Evolutionary conservation across 2,329 filamentous ascomycete species (phyloP), one percentile per base, ranked within the genome.

Genomic region (Verruconis gallopava): DNA sequence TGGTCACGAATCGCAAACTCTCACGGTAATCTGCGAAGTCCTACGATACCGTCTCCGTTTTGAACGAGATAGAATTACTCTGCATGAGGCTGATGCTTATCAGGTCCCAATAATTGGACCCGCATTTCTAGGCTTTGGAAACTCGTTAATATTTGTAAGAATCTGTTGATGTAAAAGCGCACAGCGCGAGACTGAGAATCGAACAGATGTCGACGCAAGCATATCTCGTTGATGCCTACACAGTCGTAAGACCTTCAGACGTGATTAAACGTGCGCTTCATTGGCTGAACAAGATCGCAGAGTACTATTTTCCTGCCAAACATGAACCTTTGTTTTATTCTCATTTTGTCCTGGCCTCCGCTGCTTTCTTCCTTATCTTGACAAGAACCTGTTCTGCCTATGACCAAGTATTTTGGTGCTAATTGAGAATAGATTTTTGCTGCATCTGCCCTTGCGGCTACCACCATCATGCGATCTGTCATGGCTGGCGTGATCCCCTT

Each of bases 81-180:
- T n/a, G n/a, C n/a, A n/a, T n/a, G n/a, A n/a, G n/a, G n/a, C n/a
- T n/a, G n/a, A n/a, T n/a, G n/a, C n/a, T n/a, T n/a, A n/a, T n/a
- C n/a, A n/a, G n/a, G n/a, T 67, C 37, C 70, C 72, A 0, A 68
- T 74, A 41, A 65, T 74, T 34, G 71, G 72, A 0, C 66, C 70
- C 1, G 56, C 55, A 0, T 48, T 76, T 1, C 67, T 75, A 42
- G 64, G 65, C 5, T 62, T 61, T 2, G 69, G 71, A 18, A 55
- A 30, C 25, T 30, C 25, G 6, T n/a, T 30, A n/a, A n/a, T 30
- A 9, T 30, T 30, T 30, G 25, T 30, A 30, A n/a, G n/a, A n/a
- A n/a, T n/a, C n/a, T n/a, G n/a, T n/a, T n/a, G n/a, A n/a, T 30
- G 25, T 30, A n/a, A 9, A 30, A 9, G 6, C 25, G 25, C 25